Evolutionary conservation across 2,329 filamentous ascomycete genomes (phyloP).

Genomic region (Aspergillus alliaceus): DNA sequence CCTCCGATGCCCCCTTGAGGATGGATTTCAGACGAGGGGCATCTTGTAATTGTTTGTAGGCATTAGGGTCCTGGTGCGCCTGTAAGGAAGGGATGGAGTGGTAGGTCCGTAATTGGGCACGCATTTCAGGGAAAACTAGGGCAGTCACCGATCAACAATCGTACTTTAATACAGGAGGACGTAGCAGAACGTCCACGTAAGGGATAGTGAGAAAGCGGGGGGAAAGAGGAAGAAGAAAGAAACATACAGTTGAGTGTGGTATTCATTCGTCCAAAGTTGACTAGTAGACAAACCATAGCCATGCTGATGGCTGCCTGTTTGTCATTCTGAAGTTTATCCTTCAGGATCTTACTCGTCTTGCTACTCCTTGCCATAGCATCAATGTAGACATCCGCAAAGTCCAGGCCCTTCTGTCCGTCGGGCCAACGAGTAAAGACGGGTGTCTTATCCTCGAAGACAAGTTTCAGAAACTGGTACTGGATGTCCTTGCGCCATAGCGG

Average conservation of each 20-base stretch:
- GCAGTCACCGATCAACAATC: conserved; percentile 5
- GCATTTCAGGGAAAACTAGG: conserved; percentile 97
- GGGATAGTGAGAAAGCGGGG: too few species aligned
- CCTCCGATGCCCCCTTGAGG: conserved; percentile 92
- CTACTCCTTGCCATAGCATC: conserved; percentile 98
- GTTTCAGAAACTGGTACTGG: conserved; percentile 63
- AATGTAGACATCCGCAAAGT: conserved; percentile 94
- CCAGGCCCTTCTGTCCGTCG: conserved; percentile 70
- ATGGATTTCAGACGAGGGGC: conserved; percentile 95
- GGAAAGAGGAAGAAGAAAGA: conserved; percentile 2
- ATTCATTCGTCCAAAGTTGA: conserved; percentile 98
- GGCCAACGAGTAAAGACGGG: conserved; percentile 88
- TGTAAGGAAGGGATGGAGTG: conserved; percentile 96
- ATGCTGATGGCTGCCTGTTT: conserved; percentile 91
- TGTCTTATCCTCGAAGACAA: conserved; percentile 62
- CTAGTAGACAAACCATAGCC: conserved; percentile 97
- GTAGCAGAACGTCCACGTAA: not conserved
- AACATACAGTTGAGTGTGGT: conserved; percentile 90
- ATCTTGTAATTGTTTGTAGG: conserved; percentile 97
- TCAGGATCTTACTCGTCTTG: conserved; percentile 97
- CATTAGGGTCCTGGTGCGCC: conserved; percentile 89
- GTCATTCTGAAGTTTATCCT: conserved; percentile 93
- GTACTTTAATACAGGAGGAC: not conserved
- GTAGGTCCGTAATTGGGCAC: conserved; percentile 94
- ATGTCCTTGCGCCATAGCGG: conserved; percentile 68